Conservation (phyloP, 345 rosid species). For the Citrus hindsii region DNA sequence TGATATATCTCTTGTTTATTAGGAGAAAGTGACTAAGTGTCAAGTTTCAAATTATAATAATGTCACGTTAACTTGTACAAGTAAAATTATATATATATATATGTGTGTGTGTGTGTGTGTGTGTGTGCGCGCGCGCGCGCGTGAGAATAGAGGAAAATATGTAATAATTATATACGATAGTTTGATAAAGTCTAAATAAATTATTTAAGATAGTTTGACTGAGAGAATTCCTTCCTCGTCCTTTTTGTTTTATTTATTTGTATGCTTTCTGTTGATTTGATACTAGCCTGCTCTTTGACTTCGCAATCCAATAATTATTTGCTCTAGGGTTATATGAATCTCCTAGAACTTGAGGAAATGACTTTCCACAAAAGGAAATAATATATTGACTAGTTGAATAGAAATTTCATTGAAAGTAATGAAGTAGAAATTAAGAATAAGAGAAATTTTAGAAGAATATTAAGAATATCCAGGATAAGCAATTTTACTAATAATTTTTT, state of each 20-base stretch:
- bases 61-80: neutral
- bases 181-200: no score
- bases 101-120: fast-evolving
- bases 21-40: neutral
- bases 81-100: no score
- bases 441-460: neutral
- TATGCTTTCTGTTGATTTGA: neutral
- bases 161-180: no score
- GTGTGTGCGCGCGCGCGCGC: fast-evolving
- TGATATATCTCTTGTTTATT: neutral
- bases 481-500: neutral
- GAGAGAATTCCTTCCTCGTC: neutral
- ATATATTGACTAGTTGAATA: neutral
- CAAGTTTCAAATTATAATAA: no score
- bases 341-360: neutral
- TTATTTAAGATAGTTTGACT: neutral
- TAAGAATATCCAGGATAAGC: neutral
- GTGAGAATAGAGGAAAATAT: no score
- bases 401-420: neutral
- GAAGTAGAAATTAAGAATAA: neutral
- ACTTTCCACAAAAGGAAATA: neutral
- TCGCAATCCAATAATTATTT: neutral
- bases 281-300: neutral
- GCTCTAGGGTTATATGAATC: no score
- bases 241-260: neutral